Percentiles rank a stretch among this genome's conserved stretches.
Evolutionary conservation across 805 yeast species (phyloP).

Genomic region (Cyberlindnera lachancei): DNA sequence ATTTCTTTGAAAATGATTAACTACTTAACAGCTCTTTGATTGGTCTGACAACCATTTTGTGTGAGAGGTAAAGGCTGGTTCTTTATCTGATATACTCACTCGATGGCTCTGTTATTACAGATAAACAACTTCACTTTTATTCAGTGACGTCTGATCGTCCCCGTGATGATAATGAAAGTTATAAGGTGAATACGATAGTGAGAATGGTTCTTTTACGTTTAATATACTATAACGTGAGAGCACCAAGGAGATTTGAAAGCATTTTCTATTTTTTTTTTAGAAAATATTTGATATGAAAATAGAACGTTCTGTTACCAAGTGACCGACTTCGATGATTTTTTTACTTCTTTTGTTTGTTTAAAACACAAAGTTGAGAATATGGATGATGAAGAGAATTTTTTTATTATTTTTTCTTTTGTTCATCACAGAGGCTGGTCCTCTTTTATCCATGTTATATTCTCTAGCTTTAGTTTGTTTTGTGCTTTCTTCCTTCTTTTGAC

Average conservation of each 20-base stretch:
- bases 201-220: slow-evolving; percentile 1
- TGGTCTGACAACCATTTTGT: slow-evolving; percentile 1
- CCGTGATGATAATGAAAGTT: slow-evolving; percentile 4
- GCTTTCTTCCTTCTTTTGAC: slow-evolving; percentile 2
- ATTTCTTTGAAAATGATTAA: slow-evolving; percentile 15
- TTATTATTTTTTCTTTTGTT: background rate
- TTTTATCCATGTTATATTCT: no score
- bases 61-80: background rate
- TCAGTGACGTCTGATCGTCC: slow-evolving; percentile 3
- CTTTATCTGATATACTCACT: no score
- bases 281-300: no score
- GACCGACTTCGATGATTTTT: no score
- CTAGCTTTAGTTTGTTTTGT: no score
- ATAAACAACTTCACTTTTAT: no score
- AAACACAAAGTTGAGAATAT: no score
- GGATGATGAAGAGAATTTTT: no score
- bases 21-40: slow-evolving; percentile 19
- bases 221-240: no score
- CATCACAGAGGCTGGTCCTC: slow-evolving; percentile 1
- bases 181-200: slow-evolving; percentile 2
- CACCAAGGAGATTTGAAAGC: slow-evolving; percentile 3
- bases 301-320: no score
- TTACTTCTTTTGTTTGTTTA: no score
- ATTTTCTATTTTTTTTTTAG: background rate
- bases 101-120: no score